phyloP scores from a whole-genome alignment of 257 asterid genomes.

The Nicotiana obtusifolia region DNA sequence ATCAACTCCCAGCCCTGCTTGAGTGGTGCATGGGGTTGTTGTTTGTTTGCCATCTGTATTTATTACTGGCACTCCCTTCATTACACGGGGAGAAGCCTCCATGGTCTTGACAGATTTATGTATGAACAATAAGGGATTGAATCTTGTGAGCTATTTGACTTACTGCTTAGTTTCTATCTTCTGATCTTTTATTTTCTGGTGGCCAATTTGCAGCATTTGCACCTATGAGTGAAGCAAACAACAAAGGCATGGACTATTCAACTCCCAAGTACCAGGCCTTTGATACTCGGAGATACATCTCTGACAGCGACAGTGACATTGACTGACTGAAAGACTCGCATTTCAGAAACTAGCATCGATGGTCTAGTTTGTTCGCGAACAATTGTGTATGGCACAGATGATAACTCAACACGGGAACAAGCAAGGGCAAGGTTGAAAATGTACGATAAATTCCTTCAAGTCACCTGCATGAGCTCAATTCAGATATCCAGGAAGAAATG shows the following conservation, averaged over 20 bases:
- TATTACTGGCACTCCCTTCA: neutral
- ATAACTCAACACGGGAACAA: neutral
- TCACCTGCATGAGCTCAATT: neutral
- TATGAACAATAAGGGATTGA: neutral
- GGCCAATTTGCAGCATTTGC: conserved; percentile 71
- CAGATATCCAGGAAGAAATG: neutral
- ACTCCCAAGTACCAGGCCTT: conserved; percentile 58
- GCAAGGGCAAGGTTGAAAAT: neutral
- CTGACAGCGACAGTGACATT: conserved; percentile 54
- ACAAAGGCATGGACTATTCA: conserved; percentile 27
- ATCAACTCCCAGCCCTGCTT: neutral
- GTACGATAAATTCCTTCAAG: neutral
- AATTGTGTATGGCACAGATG: neutral
- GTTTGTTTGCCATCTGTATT: neutral
- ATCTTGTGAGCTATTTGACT: conserved; percentile 1
- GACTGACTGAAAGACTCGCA: conserved; percentile 15
- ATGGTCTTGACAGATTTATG: neutral
- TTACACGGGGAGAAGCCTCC: neutral
- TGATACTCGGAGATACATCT: conserved; percentile 59
- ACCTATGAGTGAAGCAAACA: conserved; percentile 56
- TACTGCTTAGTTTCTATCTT: neutral
- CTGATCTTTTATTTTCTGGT: neutral
- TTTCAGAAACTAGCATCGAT: neutral
- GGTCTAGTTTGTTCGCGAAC: neutral
- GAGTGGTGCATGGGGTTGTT: neutral